These are phyloP conservation scores for Aspergillus transmontanensis DNA, from an alignment of 2,329 filamentous ascomycete species.

Conservation along the genomic window DNA sequence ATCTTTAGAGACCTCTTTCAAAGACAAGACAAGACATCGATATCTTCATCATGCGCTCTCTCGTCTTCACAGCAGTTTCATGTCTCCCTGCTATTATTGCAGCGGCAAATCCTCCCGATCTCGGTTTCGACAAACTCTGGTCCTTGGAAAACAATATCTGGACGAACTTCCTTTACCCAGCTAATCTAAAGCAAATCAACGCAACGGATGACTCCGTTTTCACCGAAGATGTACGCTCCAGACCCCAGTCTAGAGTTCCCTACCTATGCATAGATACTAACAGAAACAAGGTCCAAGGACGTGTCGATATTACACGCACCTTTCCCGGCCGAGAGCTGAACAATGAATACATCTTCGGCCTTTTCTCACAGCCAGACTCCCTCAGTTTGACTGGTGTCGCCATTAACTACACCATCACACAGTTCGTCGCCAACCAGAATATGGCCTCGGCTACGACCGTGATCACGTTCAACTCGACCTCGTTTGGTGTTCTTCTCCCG, in stretches of 20 bases:
- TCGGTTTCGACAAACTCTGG: slow-evolving; percentile 27
- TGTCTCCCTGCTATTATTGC: not conserved
- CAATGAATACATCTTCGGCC: slow-evolving; percentile 31
- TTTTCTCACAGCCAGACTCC: slow-evolving; percentile 24
- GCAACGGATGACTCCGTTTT: slow-evolving; percentile 26
- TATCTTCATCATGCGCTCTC: not conserved
- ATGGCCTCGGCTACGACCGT: slow-evolving; percentile 25
- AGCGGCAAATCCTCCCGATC: slow-evolving; percentile 8
- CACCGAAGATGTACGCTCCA: slow-evolving; percentile 19
- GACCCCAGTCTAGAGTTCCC: no score
- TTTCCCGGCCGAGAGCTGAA: slow-evolving; percentile 30
- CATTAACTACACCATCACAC: slow-evolving; percentile 28
- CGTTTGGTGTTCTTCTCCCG: slow-evolving; percentile 22
- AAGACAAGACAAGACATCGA: not conserved
- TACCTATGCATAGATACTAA: not conserved
- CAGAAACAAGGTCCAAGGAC: slow-evolving; percentile 25
- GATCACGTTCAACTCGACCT: slow-evolving; percentile 28
- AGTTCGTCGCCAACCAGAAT: slow-evolving; percentile 27
- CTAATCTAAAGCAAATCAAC: slow-evolving; percentile 25
- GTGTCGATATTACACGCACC: slow-evolving; percentile 29
- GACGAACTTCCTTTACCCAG: slow-evolving; percentile 29
- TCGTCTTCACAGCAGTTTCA: not conserved
- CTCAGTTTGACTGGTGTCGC: slow-evolving; percentile 26
- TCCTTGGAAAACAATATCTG: slow-evolving; percentile 25
- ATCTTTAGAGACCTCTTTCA: not conserved